These are phyloP conservation scores for Claviceps fusiformis DNA, from an alignment of 2,329 filamentous ascomycete genomes.

Conservation along the genomic window DNA sequence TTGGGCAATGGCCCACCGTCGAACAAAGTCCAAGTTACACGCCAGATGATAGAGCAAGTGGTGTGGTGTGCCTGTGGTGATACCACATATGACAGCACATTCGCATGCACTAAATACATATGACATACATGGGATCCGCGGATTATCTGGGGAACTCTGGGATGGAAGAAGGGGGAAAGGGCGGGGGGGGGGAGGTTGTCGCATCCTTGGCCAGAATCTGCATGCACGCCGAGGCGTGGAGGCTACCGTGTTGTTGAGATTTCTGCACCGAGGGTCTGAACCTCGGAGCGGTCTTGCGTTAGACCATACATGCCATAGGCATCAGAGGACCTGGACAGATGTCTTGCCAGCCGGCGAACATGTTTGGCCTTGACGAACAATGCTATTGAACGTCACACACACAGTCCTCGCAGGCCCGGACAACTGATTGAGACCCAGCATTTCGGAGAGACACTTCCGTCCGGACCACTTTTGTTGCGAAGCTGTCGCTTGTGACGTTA, in stretches of 20 bases:
- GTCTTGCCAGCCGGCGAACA: not conserved
- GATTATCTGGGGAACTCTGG: constrained; percentile 7
- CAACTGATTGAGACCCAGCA: too few relatives aligned
- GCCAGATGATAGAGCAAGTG: not conserved
- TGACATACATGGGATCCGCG: constrained; percentile 5
- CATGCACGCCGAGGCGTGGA: not conserved
- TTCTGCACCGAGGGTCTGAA: not conserved
- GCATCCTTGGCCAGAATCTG: not conserved
- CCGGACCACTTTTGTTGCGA: not conserved
- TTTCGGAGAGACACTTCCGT: not conserved
- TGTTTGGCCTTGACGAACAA: not conserved
- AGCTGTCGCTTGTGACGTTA: not conserved
- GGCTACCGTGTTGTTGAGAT: not conserved
- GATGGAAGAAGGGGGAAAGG: not conserved
- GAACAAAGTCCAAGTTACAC: not conserved
- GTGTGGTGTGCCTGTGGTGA: constrained; percentile 8
- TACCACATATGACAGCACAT: not conserved
- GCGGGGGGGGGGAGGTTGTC: not conserved
- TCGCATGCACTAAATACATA: not conserved
- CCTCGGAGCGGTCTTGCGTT: not conserved
- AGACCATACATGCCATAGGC: too few relatives aligned
- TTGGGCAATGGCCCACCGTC: not conserved
- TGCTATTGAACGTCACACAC: not conserved
- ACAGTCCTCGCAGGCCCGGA: not conserved
- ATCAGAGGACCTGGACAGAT: not conserved